These are phyloP conservation scores for Rhodotorula sp. DNA, from an alignment of 1,284 basidiomycete species.

Conservation along the genomic window DNA sequence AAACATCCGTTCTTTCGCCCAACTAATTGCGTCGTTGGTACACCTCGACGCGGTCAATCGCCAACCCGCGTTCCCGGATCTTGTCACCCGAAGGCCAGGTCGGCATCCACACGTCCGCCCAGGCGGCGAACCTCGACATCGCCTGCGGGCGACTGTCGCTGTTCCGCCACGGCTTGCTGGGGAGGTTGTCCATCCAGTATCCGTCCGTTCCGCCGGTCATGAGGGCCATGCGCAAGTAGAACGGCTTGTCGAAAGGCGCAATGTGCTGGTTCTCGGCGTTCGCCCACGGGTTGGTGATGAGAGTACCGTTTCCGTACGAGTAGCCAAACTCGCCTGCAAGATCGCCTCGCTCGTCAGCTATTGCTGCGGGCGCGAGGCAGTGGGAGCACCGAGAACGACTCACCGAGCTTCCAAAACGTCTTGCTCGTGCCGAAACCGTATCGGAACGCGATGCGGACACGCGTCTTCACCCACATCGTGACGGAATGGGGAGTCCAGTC, in stretches of 20 bases:
- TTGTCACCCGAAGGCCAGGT: constrained; percentile 27
- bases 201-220: constrained; percentile 27
- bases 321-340: constrained; percentile 24
- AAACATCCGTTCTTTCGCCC: background rate
- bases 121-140: constrained; percentile 21
- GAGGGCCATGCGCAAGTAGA: constrained; percentile 24
- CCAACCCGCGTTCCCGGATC: constrained; percentile 20
- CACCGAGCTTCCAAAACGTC: constrained; percentile 26
- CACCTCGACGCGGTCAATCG: constrained; percentile 23
- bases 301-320: constrained; percentile 21
- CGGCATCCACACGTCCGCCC: constrained; percentile 11
- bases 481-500: constrained; percentile 27
- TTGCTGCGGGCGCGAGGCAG: no score
- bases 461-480: constrained; percentile 26
- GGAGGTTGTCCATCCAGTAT: constrained; percentile 25
- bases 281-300: constrained; percentile 28
- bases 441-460: constrained; percentile 28
- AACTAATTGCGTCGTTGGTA: constrained; percentile 5
- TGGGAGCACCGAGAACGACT: background rate
- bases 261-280: constrained; percentile 14
- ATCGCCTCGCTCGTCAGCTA: no score
- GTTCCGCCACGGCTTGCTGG: constrained; percentile 32
- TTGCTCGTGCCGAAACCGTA: constrained; percentile 25
- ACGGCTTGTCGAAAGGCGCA: constrained; percentile 24
- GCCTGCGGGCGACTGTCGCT: constrained; percentile 22